Evolutionary conservation across 169 alveolate species (phyloP).

Genomic region (Cryptosporidium felis): DNA sequence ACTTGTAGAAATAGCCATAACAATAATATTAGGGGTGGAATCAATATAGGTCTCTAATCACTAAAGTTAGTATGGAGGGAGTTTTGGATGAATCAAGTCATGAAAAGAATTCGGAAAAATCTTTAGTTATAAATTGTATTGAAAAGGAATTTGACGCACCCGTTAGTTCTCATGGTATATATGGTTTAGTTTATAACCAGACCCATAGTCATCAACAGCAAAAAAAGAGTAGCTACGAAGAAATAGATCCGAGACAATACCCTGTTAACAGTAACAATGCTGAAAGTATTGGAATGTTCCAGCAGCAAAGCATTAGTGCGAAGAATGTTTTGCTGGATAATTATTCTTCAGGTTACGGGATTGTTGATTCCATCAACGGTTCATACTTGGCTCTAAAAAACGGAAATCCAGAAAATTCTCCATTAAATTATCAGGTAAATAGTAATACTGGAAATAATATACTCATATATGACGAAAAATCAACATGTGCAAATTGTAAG

Average conservation of each 20-base stretch:
- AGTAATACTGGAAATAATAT: neutral
- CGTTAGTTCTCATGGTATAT: constrained; percentile 7
- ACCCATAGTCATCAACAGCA: neutral
- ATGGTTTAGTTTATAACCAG: too few relatives aligned
- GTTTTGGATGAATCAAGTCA: constrained; percentile 2
- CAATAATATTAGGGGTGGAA: too few relatives aligned
- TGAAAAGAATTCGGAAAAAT: constrained; percentile 29
- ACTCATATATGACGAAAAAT: neutral
- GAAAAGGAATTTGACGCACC: neutral
- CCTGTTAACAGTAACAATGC: neutral
- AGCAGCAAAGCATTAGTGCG: constrained; percentile 13
- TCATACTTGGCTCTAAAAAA: neutral
- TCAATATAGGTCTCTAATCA: too few relatives aligned
- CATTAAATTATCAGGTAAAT: constrained; percentile 18
- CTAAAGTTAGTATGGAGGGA: too few relatives aligned
- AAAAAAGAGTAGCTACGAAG: constrained; percentile 8
- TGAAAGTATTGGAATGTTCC: neutral
- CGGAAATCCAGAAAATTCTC: neutral
- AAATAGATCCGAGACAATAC: neutral
- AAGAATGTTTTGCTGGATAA: neutral
- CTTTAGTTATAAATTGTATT: neutral
- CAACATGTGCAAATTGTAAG: constrained; percentile 15
- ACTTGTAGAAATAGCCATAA: too few relatives aligned
- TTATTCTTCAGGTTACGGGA: constrained; percentile 5
- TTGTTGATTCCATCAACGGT: neutral